Evolutionary conservation across 2,329 filamentous ascomycete species (phyloP).

Genomic region (Fusarium oligoseptatum): DNA sequence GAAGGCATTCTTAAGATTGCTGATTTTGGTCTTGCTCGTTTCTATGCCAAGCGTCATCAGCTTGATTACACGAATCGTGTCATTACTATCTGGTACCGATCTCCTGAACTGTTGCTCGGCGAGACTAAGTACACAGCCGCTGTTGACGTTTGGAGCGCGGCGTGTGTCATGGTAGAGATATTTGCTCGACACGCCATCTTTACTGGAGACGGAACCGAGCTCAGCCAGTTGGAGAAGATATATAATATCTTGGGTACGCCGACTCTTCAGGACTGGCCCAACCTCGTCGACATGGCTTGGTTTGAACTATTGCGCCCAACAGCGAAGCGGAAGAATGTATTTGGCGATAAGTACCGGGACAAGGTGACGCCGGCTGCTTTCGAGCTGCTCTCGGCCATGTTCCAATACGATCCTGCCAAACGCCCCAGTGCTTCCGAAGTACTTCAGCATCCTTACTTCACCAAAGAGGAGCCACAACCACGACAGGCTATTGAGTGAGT

Average conservation of each 20-base stretch:
- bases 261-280: constrained; percentile 86
- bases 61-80: constrained; percentile 98
- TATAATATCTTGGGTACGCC: constrained; percentile 93
- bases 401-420: constrained; percentile 87
- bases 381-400: constrained; percentile 85
- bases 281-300: constrained; percentile 94
- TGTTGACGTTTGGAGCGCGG: constrained; percentile 96
- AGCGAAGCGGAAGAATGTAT: constrained; percentile 78
- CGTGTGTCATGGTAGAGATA: constrained; percentile 96
- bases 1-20: constrained; percentile 91
- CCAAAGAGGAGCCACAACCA: constrained; percentile 80
- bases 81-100: constrained; percentile 91
- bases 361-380: constrained; percentile 84
- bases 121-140: constrained; percentile 92
- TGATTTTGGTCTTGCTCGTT: constrained; percentile 95
- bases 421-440: constrained; percentile 88
- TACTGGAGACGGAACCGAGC: constrained; percentile 94
- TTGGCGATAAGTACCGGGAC: constrained; percentile 86
- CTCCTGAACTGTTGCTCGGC: constrained; percentile 89
- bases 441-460: constrained; percentile 90
- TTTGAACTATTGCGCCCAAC: constrained; percentile 90
- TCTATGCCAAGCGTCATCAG: constrained; percentile 92
- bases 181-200: constrained; percentile 96
- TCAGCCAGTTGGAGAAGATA: constrained; percentile 97
- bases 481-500: constrained; percentile 86